Evolutionary conservation across 2,329 filamentous ascomycete genomes (phyloP).

Genomic region (Cytospora piceae): DNA sequence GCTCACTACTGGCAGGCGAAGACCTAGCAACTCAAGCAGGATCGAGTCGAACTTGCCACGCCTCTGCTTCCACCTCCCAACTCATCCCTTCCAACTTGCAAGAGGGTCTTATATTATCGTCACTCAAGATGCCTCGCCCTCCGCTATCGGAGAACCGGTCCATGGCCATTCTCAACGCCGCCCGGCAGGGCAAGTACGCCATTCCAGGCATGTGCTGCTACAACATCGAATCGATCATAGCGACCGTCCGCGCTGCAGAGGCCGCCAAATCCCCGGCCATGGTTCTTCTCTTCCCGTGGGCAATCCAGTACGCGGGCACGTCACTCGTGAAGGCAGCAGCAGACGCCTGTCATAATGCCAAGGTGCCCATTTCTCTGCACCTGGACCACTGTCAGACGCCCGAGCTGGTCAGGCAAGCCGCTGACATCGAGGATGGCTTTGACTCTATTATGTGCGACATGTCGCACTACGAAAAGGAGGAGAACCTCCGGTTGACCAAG

Average conservation of each 20-base stretch:
- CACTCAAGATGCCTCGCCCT: conserved; percentile 41
- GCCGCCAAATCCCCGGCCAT: conserved; percentile 68
- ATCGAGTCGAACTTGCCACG: neutral
- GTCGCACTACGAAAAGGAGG: conserved; percentile 69
- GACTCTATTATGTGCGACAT: conserved; percentile 78
- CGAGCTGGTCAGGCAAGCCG: conserved; percentile 63
- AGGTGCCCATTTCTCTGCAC: conserved; percentile 65
- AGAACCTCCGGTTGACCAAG: conserved; percentile 64
- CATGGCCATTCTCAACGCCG: conserved; percentile 60
- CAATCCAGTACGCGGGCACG: conserved; percentile 65
- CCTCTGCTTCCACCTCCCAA: neutral
- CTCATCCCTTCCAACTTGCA: neutral
- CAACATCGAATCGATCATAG: conserved; percentile 72
- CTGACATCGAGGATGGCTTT: conserved; percentile 58
- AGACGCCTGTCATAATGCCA: conserved; percentile 57
- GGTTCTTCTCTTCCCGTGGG: conserved; percentile 77
- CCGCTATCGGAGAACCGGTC: conserved; percentile 53
- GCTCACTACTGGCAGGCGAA: neutral
- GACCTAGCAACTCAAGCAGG: neutral
- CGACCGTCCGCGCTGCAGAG: conserved; percentile 70
- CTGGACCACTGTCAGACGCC: conserved; percentile 69
- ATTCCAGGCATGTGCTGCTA: conserved; percentile 66
- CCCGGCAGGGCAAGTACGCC: conserved; percentile 58
- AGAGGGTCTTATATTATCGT: neutral
- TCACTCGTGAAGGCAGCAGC: conserved; percentile 60